These are phyloP conservation scores for Mortierella sp. DNA, from an alignment of 371 early-diverging fungal species.

Conservation along the genomic window DNA sequence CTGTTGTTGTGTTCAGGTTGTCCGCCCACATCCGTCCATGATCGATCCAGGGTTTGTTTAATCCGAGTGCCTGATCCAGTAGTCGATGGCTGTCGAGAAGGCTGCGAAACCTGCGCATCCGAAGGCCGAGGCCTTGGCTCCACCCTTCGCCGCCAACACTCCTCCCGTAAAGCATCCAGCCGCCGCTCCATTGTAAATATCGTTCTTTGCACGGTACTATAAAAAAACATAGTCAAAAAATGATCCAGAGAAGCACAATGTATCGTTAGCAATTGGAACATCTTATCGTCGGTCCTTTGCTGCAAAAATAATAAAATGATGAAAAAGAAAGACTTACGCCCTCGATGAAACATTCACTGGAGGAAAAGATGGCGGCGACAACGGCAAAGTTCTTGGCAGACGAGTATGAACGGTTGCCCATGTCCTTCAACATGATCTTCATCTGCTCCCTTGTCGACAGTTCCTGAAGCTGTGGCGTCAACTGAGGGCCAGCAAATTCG, in stretches of 20 bases:
- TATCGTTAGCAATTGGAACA: neutral
- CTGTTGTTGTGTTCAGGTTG: neutral
- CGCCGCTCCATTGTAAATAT: constrained; percentile 88
- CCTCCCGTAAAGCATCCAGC: constrained; percentile 97
- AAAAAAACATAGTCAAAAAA: neutral
- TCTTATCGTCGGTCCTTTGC: neutral
- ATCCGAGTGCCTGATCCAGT: constrained; percentile 71
- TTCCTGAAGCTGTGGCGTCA: constrained; percentile 71
- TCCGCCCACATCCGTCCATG: neutral
- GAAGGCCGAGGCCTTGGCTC: constrained; percentile 80
- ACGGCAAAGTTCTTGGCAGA: constrained; percentile 96
- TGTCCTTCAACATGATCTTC: constrained; percentile 87
- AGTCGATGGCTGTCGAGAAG: constrained; percentile 94
- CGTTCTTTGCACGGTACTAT: constrained; percentile 96
- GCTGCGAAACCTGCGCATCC: constrained; percentile 97
- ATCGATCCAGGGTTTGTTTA: constrained; percentile 7
- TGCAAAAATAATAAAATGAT: neutral
- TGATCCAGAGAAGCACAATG: too few species aligned
- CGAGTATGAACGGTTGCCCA: constrained; percentile 83
- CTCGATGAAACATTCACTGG: constrained; percentile 96
- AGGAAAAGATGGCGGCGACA: constrained; percentile 92
- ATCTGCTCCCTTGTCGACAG: constrained; percentile 84
- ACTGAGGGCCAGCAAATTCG: constrained; percentile 77
- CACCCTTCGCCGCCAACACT: constrained; percentile 83
- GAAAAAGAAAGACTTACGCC: constrained; percentile 66